Evolutionary conservation across 768 basidiomycete genomes (phyloP).

Genomic region (Phylloporus sp.): DNA sequence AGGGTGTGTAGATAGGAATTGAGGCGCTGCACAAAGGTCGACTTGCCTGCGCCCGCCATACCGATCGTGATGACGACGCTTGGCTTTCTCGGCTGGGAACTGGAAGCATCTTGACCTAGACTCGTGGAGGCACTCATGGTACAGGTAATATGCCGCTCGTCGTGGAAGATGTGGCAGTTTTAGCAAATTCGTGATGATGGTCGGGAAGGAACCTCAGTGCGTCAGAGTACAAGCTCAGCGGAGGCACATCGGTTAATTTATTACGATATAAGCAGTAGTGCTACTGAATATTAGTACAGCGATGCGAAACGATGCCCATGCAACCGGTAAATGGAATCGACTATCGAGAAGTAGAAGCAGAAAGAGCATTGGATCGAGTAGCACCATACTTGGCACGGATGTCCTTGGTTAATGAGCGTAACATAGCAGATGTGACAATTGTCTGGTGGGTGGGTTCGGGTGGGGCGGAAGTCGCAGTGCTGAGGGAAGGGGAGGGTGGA

Average conservation of each 20-base stretch:
- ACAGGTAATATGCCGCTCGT: background rate
- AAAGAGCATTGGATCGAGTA: background rate
- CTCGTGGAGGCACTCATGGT: constrained; percentile 22
- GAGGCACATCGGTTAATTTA: background rate
- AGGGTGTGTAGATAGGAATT: constrained; percentile 84
- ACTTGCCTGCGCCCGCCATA: constrained; percentile 97
- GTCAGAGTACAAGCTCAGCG: too few species aligned
- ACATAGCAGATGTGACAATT: constrained; percentile 59
- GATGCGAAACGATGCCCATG: background rate
- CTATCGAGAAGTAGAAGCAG: constrained; percentile 9
- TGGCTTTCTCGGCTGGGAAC: constrained; percentile 46
- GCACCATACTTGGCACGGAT: constrained; percentile 30
- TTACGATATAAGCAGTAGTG: constrained; percentile 18
- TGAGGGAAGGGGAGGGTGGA: constrained; percentile 43
- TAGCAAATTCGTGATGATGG: constrained; percentile 5
- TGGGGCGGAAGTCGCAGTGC: constrained; percentile 40
- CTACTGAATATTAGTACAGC: background rate
- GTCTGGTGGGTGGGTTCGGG: constrained; percentile 32
- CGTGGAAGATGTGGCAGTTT: background rate
- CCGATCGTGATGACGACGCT: constrained; percentile 87
- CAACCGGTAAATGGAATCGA: background rate
- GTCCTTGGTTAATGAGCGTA: constrained; percentile 39
- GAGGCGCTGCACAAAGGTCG: constrained; percentile 92
- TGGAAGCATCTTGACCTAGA: background rate
- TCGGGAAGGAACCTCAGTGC: constrained; percentile 1